Percentiles rank a stretch among this genome's conserved stretches.
Evolutionary conservation across 2,329 filamentous ascomycete genomes (phyloP).

Genomic region (Hypoxylon sp.): DNA sequence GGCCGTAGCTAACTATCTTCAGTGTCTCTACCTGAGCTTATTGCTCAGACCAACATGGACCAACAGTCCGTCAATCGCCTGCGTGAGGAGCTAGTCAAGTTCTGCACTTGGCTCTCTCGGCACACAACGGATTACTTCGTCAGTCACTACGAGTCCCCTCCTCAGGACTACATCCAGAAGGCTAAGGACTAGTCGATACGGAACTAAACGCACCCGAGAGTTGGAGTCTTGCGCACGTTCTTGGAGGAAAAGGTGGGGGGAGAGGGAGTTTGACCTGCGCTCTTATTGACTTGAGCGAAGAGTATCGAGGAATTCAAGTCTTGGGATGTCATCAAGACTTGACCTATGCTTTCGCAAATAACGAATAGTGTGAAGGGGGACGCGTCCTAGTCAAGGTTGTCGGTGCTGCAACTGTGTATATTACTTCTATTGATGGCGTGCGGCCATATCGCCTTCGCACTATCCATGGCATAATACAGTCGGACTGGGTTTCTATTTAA

Average conservation of each 20-base stretch:
- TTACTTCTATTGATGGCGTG: background rate
- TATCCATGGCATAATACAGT: background rate
- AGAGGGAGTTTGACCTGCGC: background rate
- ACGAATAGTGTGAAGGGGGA: background rate
- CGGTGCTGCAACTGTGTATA: background rate
- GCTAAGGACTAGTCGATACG: conserved; percentile 58
- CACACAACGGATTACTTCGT: conserved; percentile 84
- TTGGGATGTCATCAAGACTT: background rate
- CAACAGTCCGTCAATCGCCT: conserved; percentile 89
- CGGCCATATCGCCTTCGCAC: background rate
- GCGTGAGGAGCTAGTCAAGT: conserved; percentile 88
- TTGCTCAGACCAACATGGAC: conserved; percentile 99
- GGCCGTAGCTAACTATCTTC: conserved; percentile 35
- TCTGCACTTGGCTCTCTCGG: conserved; percentile 87
- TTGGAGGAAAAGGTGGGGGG: background rate
- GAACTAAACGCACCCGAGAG: background rate
- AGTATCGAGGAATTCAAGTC: background rate
- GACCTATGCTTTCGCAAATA: background rate
- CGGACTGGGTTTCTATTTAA: background rate
- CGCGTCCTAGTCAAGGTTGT: background rate
- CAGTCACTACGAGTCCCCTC: conserved; percentile 80
- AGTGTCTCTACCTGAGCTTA: conserved; percentile 93
- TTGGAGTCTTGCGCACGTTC: background rate
- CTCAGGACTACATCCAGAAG: conserved; percentile 79
- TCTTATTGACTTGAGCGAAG: background rate